phyloP scores from a whole-genome alignment of 768 basidiomycete genomes.

The Lactifluus hygrophoroides region DNA sequence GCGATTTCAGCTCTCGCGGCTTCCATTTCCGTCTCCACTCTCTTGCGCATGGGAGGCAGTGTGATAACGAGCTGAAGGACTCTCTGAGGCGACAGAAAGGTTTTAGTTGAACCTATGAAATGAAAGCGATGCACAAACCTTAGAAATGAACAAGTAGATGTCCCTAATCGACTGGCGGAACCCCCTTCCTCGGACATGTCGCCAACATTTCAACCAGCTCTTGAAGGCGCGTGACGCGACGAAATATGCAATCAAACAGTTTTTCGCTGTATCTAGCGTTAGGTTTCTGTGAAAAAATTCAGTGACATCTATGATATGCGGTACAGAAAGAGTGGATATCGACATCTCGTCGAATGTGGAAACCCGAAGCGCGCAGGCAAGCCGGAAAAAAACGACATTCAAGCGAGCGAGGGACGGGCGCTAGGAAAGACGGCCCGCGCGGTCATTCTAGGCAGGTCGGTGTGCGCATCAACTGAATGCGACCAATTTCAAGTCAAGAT shows the following conservation, averaged over 20 bases:
- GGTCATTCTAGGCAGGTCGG: neutral
- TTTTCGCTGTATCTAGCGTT: conserved; percentile 42
- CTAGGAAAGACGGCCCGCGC: neutral
- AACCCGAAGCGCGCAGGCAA: neutral
- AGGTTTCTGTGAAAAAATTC: neutral
- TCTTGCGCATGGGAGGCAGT: conserved; percentile 50
- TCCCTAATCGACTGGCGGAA: conserved; percentile 40
- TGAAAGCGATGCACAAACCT: conserved; percentile 32
- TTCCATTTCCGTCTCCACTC: conserved; percentile 55
- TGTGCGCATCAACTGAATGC: neutral
- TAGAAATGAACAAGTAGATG: conserved; percentile 42
- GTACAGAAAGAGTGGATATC: conserved; percentile 9
- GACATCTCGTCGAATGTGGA: neutral
- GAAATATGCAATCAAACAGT: conserved; percentile 51
- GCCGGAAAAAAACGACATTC: no score
- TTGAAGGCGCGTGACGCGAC: conserved; percentile 43
- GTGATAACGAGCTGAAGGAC: conserved; percentile 49
- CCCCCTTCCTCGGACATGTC: conserved; percentile 61
- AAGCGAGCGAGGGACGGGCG: neutral
- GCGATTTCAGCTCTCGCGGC: conserved; percentile 60
- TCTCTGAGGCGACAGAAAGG: conserved; percentile 32
- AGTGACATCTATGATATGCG: conserved; percentile 8
- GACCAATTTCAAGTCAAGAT: conserved; percentile 28
- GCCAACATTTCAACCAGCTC: conserved; percentile 43
- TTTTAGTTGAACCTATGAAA: neutral